Conservation (phyloP, 2,329 filamentous ascomycete species). For the Nothomitra cinnamomea region DNA sequence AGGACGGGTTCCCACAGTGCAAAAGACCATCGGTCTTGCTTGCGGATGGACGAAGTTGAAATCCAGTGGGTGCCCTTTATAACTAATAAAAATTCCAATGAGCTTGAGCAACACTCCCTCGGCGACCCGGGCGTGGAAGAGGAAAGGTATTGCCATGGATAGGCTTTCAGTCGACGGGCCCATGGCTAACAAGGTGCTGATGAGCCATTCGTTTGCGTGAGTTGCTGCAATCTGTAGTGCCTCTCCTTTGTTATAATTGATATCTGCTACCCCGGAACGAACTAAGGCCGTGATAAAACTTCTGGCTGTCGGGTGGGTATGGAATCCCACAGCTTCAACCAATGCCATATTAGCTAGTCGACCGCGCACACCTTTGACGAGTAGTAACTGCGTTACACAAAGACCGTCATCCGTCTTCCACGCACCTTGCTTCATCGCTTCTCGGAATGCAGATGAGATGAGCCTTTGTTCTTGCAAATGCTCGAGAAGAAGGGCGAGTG, state of each 20-base stretch:
- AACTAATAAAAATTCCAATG: conserved; percentile 21
- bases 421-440: no score
- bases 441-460: no score
- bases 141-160: no score
- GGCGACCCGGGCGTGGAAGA: no score
- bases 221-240: conserved; percentile 37
- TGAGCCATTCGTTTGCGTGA: conserved; percentile 31
- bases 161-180: no score
- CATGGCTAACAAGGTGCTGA: conserved; percentile 32
- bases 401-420: no score
- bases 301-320: no score
- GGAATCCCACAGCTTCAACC: no score
- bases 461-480: no score
- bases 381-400: conserved; percentile 12
- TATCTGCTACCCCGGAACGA: conserved; percentile 19
- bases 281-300: conserved; percentile 9
- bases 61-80: conserved; percentile 33
- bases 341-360: no score
- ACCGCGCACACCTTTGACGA: conserved; percentile 14
- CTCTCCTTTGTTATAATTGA: conserved; percentile 36
- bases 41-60: conserved; percentile 28
- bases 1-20: conserved; percentile 37
- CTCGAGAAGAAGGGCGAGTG: no score
- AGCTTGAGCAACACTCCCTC: no score
- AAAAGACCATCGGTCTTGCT: conserved; percentile 32